Base-by-base conservation (phyloP, 2,329 filamentous ascomycete genomes). In the Delphinella strobiligena region DNA sequence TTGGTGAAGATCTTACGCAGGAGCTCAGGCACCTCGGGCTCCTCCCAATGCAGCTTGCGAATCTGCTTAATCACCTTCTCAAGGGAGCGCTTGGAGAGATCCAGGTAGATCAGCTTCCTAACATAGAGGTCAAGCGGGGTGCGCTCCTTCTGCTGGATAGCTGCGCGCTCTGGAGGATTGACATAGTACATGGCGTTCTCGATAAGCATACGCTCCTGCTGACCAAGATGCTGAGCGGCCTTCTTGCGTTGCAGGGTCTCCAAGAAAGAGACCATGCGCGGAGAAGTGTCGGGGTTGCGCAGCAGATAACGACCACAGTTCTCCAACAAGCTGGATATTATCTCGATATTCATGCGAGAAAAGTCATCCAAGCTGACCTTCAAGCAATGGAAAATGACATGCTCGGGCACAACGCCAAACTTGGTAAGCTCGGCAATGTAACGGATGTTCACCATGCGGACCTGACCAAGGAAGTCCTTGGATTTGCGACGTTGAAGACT, bases 131-230 rank as follows among this genome's bases (percentile, higher is more conserved):
- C 89, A 56, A 91, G 82, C 0, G 91, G 88, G 0, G 87, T 93
- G 34, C 91, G 76, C 61, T 98, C 91, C 60, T 96, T 98, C 56
- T 96, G 89, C 60, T 93, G 82, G 40, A 98, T 95, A 0, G 91
- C 88, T 22, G 88, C 83, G 45, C 91, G 78, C 56, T 93, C 82
- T 0, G 91, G 93, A 11, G 91, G 91, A 53, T 96, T 91, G 41
- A 98, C 91, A 51, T 95, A 96, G 62, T 98, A 98, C 42, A 95
- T 78, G 3, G 91, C 91, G 56, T 98, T 98, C 59, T 98, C 91
- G 42, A 98, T 91, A 19, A 96, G 75, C 88, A 98, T 96, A 30
- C 88, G 82, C 61, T 98, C 91, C 51, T 93, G 86, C 52, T 94
- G 86, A 11, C 88, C 89, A 42, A 98, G 80, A 55, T 96, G 88